A percentile compares a stretch with the other conserved stretches of the same genome.
Conservation (phyloP, 2,329 filamentous ascomycete species). For the Ceratocystis colombiana region DNA sequence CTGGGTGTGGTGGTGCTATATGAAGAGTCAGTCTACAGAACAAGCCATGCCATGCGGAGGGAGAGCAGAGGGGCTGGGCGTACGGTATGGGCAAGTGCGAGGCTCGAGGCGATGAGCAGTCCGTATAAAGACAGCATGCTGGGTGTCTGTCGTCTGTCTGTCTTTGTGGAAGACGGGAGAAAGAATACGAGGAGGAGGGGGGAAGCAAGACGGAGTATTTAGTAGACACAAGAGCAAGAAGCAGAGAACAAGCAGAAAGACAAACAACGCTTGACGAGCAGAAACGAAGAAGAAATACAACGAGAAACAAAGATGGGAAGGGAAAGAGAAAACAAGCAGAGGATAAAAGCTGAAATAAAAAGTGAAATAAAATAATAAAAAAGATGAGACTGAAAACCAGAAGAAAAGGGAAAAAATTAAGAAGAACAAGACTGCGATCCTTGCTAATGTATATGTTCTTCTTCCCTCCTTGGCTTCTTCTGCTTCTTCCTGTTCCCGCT, state of each 20-base stretch:
- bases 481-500: not conserved
- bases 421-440: conserved; percentile 14
- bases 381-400: conserved; percentile 4
- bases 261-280: conserved; percentile 13
- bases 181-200: not conserved
- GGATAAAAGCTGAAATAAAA: conserved; percentile 3
- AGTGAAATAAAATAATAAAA: conserved; percentile 5
- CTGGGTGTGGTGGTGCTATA: not conserved
- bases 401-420: not conserved
- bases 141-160: not conserved
- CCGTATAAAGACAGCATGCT: not conserved
- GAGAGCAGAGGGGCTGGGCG: not conserved
- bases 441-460: not conserved
- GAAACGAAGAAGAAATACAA: conserved; percentile 2
- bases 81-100: conserved; percentile 18
- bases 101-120: conserved; percentile 4
- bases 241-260: conserved; percentile 9
- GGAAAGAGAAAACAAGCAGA: not conserved
- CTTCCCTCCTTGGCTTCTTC: conserved; percentile 1
- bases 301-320: not conserved
- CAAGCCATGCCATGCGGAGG: not conserved
- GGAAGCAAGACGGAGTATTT: not conserved
- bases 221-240: conserved; percentile 9
- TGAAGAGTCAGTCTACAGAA: not conserved
- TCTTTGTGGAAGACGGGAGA: not conserved